Conservation (phyloP, 768 basidiomycete genomes). For the Termitomyces titanicus region DNA sequence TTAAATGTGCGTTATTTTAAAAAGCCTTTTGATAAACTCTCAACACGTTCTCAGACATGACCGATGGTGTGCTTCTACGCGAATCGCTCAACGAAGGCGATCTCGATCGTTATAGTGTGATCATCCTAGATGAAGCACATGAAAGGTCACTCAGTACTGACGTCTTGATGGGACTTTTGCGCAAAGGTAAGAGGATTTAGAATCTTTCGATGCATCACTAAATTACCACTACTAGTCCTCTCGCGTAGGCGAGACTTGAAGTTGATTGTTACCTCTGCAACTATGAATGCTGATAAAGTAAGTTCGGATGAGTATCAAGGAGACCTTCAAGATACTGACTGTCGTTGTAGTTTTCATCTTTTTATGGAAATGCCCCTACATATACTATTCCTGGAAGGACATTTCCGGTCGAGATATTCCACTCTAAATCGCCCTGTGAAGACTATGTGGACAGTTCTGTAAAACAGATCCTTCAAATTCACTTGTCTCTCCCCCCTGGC, state of each 20-base stretch:
- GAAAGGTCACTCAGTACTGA: slow-evolving; percentile 97
- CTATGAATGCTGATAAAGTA: slow-evolving; percentile 99
- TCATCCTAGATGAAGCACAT: slow-evolving; percentile 99
- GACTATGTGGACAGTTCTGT: slow-evolving; percentile 98
- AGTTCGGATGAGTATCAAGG: slow-evolving; percentile 5
- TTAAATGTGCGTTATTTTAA: slow-evolving; percentile 71
- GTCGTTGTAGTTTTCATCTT: slow-evolving; percentile 75
- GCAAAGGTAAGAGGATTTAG: slow-evolving; percentile 67
- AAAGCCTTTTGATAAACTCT: neutral
- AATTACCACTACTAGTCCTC: slow-evolving; percentile 47
- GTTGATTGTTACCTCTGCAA: slow-evolving; percentile 96
- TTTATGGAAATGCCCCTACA: slow-evolving; percentile 92
- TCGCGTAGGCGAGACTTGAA: slow-evolving; percentile 91
- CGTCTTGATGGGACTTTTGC: slow-evolving; percentile 93
- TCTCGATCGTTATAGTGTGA: slow-evolving; percentile 91
- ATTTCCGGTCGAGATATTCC: slow-evolving; percentile 96
- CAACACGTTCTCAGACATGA: slow-evolving; percentile 71
- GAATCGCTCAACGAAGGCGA: slow-evolving; percentile 99
- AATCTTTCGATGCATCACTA: neutral
- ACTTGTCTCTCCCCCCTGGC: slow-evolving; percentile 87
- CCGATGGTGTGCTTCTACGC: slow-evolving; percentile 96
- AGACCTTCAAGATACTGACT: neutral
- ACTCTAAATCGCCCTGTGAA: slow-evolving; percentile 96
- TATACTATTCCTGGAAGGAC: slow-evolving; percentile 92
- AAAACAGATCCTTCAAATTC: slow-evolving; percentile 96